A percentile compares a stretch with the other conserved stretches of the same genome.
These are phyloP conservation scores for Torrubiella hemipterigena DNA, from an alignment of 2,329 filamentous ascomycete species.

Conservation along the genomic window DNA sequence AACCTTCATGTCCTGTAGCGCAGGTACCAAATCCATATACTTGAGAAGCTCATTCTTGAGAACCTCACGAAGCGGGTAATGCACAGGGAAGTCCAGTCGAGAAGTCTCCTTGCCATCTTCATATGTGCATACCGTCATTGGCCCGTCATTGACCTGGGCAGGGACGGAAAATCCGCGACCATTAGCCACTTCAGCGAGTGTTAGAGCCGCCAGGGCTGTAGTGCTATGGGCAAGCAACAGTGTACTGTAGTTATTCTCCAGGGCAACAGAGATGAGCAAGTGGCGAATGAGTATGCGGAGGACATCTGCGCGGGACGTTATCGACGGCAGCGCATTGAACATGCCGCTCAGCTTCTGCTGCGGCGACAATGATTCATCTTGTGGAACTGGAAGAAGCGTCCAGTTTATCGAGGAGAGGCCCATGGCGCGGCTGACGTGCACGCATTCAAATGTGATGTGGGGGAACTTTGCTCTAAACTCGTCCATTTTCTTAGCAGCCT, in stretches of 20 bases:
- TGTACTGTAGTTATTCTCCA: conserved; percentile 47
- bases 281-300: conserved; percentile 58
- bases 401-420: conserved; percentile 39
- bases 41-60: conserved; percentile 67
- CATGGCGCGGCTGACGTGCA: conserved; percentile 54
- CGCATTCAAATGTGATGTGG: conserved; percentile 47
- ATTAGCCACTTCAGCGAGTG: conserved; percentile 80
- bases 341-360: conserved; percentile 36
- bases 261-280: conserved; percentile 56
- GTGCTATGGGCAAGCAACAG: conserved; percentile 80
- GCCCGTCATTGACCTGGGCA: conserved; percentile 70
- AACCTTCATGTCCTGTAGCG: conserved; percentile 37
- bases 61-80: conserved; percentile 76
- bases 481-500: conserved; percentile 31
- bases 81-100: conserved; percentile 32
- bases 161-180: conserved; percentile 76
- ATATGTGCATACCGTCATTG: conserved; percentile 23
- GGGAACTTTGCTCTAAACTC: conserved; percentile 51
- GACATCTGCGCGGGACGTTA: conserved; percentile 67
- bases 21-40: conserved; percentile 47
- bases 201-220: conserved; percentile 74
- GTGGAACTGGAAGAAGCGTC: conserved; percentile 27
- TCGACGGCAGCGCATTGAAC: conserved; percentile 52
- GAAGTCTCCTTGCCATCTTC: conserved; percentile 11
- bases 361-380: conserved; percentile 5